A percentile compares a stretch with the other conserved stretches of the same genome.
Evolutionary conservation across 306 rosid genomes (phyloP).

Genomic region (Argentina anserina): DNA sequence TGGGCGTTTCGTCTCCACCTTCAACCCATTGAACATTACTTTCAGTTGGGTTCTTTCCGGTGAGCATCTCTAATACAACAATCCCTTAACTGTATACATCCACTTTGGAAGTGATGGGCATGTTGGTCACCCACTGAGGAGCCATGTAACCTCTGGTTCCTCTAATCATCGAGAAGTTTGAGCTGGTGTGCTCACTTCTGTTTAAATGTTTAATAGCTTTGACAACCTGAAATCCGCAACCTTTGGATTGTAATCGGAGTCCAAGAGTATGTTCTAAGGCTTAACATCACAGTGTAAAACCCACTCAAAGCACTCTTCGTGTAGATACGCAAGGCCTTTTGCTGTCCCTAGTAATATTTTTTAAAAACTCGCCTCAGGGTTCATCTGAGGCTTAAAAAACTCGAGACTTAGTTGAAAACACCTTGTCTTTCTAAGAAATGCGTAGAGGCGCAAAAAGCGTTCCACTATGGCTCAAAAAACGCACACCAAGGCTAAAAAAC

Average conservation of each 20-base stretch:
- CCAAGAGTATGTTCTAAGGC: constrained; percentile 62
- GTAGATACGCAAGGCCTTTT: constrained; percentile 52
- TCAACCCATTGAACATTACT: constrained; percentile 9
- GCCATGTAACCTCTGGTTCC: constrained; percentile 77
- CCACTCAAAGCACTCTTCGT: constrained; percentile 68
- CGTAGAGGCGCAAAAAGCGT: no score
- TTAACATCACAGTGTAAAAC: constrained; percentile 67
- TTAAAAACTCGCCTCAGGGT: no score
- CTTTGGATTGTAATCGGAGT: constrained; percentile 44
- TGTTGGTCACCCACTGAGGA: constrained; percentile 59
- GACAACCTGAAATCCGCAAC: constrained; percentile 62
- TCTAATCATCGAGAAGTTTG: constrained; percentile 41
- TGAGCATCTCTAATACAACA: constrained; percentile 54
- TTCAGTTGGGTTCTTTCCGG: constrained; percentile 33
- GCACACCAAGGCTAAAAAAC: no score
- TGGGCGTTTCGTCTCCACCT: constrained; percentile 17
- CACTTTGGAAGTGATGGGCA: constrained; percentile 49
- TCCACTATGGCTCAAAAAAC: no score
- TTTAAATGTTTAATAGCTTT: constrained; percentile 32
- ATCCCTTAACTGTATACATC: constrained; percentile 68
- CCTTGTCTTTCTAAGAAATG: no score
- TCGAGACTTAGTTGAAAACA: no score
- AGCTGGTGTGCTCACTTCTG: constrained; percentile 27
- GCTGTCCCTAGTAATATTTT: no score
- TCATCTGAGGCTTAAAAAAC: no score